Conservation (phyloP, 805 yeast genomes). For the Gaillardinia entomophila region DNA sequence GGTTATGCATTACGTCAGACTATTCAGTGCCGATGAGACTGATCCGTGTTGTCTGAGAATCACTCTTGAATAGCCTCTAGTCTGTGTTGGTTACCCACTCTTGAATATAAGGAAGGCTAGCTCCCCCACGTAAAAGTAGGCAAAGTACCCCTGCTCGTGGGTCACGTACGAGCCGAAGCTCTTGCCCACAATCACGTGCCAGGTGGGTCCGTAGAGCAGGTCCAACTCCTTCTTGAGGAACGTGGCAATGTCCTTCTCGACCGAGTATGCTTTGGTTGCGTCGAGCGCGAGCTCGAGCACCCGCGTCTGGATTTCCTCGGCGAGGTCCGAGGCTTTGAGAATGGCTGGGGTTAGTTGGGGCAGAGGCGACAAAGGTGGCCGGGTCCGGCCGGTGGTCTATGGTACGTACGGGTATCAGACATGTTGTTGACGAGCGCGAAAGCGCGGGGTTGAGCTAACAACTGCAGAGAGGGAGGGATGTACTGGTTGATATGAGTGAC, state of each 20-base stretch:
- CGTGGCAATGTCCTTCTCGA: constrained; percentile 62
- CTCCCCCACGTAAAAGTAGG: constrained; percentile 66
- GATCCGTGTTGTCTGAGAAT: too few species aligned
- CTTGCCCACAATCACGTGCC: constrained; percentile 81
- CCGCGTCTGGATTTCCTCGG: constrained; percentile 47
- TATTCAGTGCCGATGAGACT: too few species aligned
- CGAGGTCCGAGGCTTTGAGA: constrained; percentile 39
- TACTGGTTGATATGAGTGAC: too few species aligned
- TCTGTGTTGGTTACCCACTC: too few species aligned
- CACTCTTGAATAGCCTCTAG: too few species aligned
- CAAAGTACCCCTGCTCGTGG: constrained; percentile 68
- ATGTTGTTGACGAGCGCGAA: neutral
- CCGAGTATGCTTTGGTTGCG: constrained; percentile 37
- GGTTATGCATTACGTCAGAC: too few species aligned
- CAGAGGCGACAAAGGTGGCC: neutral
- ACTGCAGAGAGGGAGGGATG: too few species aligned
- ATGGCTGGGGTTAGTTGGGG: constrained; percentile 19
- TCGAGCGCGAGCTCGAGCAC: constrained; percentile 43
- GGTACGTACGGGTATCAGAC: neutral
- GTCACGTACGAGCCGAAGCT: constrained; percentile 77
- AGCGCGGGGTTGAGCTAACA: too few species aligned
- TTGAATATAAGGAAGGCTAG: constrained; percentile 66
- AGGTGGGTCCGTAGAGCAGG: constrained; percentile 57
- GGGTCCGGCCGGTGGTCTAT: neutral
- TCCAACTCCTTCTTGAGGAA: constrained; percentile 64